Evolutionary conservation across 2,329 filamentous ascomycete genomes (phyloP).

Genomic region (Penicillium freii): DNA sequence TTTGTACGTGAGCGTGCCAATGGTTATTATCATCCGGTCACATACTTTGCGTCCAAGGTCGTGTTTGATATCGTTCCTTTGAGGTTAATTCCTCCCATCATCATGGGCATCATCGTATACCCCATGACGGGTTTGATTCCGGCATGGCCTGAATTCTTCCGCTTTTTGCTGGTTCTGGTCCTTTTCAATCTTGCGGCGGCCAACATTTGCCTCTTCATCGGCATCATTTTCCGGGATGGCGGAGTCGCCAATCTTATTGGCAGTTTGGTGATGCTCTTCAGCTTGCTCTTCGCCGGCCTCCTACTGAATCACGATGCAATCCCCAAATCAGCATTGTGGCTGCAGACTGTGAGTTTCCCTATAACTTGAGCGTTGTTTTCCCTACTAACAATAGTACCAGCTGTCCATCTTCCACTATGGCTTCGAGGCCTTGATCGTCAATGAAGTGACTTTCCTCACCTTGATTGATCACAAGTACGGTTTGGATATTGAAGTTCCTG

Average conservation of each 20-base stretch:
- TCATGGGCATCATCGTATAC: conserved; percentile 94
- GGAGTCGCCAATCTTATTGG: conserved; percentile 92
- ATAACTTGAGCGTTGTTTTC: not conserved
- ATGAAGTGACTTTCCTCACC: conserved; percentile 87
- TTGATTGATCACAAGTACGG: conserved; percentile 94
- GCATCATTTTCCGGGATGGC: conserved; percentile 87
- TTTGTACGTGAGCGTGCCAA: conserved; percentile 94
- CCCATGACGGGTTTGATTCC: conserved; percentile 94
- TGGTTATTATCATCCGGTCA: conserved; percentile 90
- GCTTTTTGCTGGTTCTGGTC: conserved; percentile 86
- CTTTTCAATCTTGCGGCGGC: conserved; percentile 95
- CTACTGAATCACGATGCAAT: conserved; percentile 94
- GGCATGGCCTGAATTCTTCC: conserved; percentile 78
- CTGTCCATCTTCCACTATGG: conserved; percentile 98
- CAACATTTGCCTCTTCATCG: conserved; percentile 91
- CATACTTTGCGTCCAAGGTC: conserved; percentile 95
- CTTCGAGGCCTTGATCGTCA: conserved; percentile 94
- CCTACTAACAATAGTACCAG: conserved; percentile 40
- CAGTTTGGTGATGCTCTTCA: conserved; percentile 96
- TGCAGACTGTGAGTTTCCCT: conserved; percentile 66
- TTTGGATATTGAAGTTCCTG: conserved; percentile 92
- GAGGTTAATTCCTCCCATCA: conserved; percentile 87
- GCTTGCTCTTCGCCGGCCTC: conserved; percentile 87
- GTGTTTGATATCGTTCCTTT: conserved; percentile 95
- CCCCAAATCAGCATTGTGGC: conserved; percentile 78